Evolutionary conservation across 805 yeast species (phyloP).

Genomic region (Peterozyma xylosa): DNA sequence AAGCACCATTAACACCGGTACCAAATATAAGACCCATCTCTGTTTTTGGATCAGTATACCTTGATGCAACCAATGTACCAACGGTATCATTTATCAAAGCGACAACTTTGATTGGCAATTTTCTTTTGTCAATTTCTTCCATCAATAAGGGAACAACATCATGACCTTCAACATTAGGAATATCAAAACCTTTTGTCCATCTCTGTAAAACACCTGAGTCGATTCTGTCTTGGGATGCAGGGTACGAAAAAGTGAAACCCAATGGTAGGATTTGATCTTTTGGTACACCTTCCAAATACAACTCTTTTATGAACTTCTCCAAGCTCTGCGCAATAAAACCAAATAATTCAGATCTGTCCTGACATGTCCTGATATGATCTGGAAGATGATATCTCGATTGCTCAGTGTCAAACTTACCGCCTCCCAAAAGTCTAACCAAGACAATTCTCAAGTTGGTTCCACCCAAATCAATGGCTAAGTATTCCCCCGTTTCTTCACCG

Average conservation of each 20-base stretch:
- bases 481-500: slow-evolving; percentile 86
- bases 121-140: slow-evolving; percentile 52
- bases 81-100: slow-evolving; percentile 96
- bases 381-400: slow-evolving; percentile 87
- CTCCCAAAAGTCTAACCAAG: slow-evolving; percentile 75
- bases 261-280: slow-evolving; percentile 50
- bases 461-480: slow-evolving; percentile 91
- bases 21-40: slow-evolving; percentile 96
- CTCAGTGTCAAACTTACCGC: slow-evolving; percentile 74
- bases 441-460: slow-evolving; percentile 96
- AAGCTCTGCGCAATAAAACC: slow-evolving; percentile 80
- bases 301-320: slow-evolving; percentile 57
- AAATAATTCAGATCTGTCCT: slow-evolving; percentile 71
- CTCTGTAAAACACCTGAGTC: slow-evolving; percentile 83
- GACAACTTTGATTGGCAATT: slow-evolving; percentile 77
- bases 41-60: slow-evolving; percentile 82
- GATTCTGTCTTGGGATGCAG: slow-evolving; percentile 76
- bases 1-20: slow-evolving; percentile 97
- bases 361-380: slow-evolving; percentile 59
- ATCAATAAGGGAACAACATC: slow-evolving; percentile 92
- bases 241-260: slow-evolving; percentile 95
- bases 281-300: slow-evolving; percentile 55
- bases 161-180: slow-evolving; percentile 86
- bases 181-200: slow-evolving; percentile 98
- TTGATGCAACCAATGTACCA: slow-evolving; percentile 93